phyloP scores from a whole-genome alignment of 176 grass and related monocot species.

The Raddia distichophylla region DNA sequence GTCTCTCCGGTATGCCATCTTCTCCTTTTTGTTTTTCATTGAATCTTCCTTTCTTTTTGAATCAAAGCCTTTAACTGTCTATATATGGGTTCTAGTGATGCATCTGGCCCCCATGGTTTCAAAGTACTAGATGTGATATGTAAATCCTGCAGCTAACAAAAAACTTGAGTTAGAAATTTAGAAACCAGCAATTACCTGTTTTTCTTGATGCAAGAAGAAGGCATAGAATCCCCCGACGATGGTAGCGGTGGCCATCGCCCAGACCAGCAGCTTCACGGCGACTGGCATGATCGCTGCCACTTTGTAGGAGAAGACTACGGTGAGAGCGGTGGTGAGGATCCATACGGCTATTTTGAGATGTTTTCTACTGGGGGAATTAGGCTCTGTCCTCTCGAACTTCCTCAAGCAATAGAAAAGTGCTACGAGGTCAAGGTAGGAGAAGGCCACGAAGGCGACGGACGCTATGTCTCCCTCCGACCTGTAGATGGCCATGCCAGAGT shows the following conservation, averaged over 20 bases:
- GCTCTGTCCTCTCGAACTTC: neutral
- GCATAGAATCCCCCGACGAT: slow-evolving; percentile 17
- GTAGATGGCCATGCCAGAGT: slow-evolving; percentile 37
- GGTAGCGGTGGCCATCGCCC: slow-evolving; percentile 23
- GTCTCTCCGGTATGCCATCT: no score
- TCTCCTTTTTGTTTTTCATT: no score
- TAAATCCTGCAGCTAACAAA: no score
- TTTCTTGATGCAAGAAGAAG: neutral
- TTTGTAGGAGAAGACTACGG: slow-evolving; percentile 17
- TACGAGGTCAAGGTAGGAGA: slow-evolving; percentile 29
- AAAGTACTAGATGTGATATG: no score
- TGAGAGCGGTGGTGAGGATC: neutral
- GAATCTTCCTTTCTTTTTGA: no score
- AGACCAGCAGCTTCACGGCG: neutral
- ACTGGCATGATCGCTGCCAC: slow-evolving; percentile 33
- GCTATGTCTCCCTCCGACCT: neutral
- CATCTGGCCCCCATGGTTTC: no score
- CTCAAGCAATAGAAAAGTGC: slow-evolving; percentile 31
- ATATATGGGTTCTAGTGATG: no score
- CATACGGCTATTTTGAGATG: slow-evolving; percentile 40
- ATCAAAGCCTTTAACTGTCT: no score
- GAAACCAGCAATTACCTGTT: neutral
- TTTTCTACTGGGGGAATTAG: no score
- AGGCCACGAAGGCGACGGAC: slow-evolving; percentile 21
- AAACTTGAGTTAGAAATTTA: no score